Conservation (phyloP, 306 rosid species). For the Carpinus viminea region DNA sequence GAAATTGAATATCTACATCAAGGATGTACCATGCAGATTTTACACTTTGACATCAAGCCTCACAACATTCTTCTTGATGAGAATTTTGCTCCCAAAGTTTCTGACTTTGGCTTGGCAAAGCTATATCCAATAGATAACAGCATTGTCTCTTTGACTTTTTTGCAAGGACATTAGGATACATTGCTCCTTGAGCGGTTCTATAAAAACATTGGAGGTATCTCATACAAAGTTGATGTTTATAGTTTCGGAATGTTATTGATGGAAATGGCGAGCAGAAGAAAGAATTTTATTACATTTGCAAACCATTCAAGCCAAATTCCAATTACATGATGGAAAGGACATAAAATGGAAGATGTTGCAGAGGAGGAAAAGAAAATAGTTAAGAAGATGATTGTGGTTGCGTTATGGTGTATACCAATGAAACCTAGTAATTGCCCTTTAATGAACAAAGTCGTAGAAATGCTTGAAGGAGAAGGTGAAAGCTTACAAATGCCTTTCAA, state of each 20-base stretch:
- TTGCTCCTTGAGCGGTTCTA: background rate
- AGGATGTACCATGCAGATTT: constrained; percentile 5
- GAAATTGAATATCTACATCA: constrained; percentile 1
- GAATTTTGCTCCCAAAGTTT: background rate
- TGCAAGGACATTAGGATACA: background rate
- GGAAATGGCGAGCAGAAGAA: no score
- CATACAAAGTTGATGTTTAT: background rate
- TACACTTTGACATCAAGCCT: background rate
- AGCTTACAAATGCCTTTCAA: constrained; percentile 10
- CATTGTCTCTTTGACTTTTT: background rate
- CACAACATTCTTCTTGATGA: background rate
- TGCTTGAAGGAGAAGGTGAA: constrained; percentile 12
- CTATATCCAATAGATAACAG: background rate
- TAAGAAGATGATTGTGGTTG: constrained; percentile 20
- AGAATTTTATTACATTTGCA: no score
- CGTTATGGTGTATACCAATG: background rate
- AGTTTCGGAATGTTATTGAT: no score
- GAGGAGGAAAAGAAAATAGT: background rate
- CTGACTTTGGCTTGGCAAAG: background rate
- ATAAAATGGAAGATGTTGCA: background rate
- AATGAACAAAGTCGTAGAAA: constrained; percentile 12
- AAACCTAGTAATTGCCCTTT: constrained; percentile 16
- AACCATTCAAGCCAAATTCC: no score
- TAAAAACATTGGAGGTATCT: background rate
- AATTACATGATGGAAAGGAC: background rate